Conservation (phyloP, 2,329 filamentous ascomycete species). For the Calycina herbarum region DNA sequence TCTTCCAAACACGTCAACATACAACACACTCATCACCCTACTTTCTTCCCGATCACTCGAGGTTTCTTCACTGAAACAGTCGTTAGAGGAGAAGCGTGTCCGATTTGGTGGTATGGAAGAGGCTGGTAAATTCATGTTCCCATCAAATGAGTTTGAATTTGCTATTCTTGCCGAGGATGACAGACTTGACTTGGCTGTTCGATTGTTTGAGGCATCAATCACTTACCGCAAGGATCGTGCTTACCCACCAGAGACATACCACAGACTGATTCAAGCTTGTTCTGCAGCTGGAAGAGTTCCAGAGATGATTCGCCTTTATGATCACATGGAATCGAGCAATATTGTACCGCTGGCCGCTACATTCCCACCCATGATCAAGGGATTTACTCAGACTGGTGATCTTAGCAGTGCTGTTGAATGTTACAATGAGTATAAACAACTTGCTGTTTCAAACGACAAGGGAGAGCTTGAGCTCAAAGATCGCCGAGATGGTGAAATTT, state of each 20-base stretch:
- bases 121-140: conserved; percentile 81
- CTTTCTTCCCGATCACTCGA: conserved; percentile 80
- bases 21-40: conserved; percentile 81
- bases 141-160: conserved; percentile 83
- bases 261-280: conserved; percentile 82
- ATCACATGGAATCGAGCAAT: conserved; percentile 82
- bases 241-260: conserved; percentile 82
- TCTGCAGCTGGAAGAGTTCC: conserved; percentile 77
- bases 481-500: conserved; percentile 79
- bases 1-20: conserved; percentile 79
- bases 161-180: conserved; percentile 86
- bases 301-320: conserved; percentile 88
- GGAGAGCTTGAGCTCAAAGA: conserved; percentile 68
- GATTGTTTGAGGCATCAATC: conserved; percentile 78
- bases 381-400: conserved; percentile 80
- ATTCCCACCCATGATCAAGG: conserved; percentile 93
- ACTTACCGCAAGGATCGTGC: conserved; percentile 54
- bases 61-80: conserved; percentile 69
- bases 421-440: conserved; percentile 89
- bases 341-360: conserved; percentile 76
- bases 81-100: conserved; percentile 76
- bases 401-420: conserved; percentile 86
- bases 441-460: conserved; percentile 82
- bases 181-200: conserved; percentile 79
- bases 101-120: conserved; percentile 86